A percentile compares a stretch with the other conserved stretches of the same genome.
Conservation (phyloP, 1,139 yeast species). For the Candida albicans region DNA sequence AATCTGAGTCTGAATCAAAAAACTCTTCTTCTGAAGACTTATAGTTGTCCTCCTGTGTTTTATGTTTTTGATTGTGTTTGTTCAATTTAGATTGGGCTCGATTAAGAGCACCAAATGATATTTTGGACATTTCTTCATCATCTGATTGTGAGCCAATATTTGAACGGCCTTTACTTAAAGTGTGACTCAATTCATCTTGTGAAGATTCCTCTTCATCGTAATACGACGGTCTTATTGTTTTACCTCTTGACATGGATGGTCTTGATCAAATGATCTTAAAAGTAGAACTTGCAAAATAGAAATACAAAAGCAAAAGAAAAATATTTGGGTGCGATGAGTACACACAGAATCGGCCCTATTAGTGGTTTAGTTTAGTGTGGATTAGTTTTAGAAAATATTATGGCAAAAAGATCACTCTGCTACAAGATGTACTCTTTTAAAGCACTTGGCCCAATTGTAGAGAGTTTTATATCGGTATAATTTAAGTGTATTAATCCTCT, state of each 20-base stretch:
- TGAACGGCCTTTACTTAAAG: constrained; percentile 12
- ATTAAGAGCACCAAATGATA: constrained; percentile 62
- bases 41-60: constrained; percentile 13
- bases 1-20: constrained; percentile 16
- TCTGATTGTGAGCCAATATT: constrained; percentile 12
- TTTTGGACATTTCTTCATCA: constrained; percentile 21
- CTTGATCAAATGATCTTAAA: too few species aligned
- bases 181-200: constrained; percentile 19
- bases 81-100: constrained; percentile 54
- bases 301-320: too few species aligned
- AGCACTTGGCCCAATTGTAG: too few species aligned
- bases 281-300: too few species aligned
- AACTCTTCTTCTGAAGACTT: constrained; percentile 15
- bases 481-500: too few species aligned
- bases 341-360: too few species aligned
- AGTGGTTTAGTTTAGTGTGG: too few species aligned
- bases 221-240: constrained; percentile 19
- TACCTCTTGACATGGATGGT: constrained; percentile 9
- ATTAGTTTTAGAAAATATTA: too few species aligned
- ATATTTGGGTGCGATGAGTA: too few species aligned
- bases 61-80: constrained; percentile 24
- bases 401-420: too few species aligned
- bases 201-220: constrained; percentile 18
- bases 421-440: too few species aligned
- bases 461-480: too few species aligned